Percentiles rank a stretch among this genome's conserved stretches.
Conservation (phyloP, 139 green algal genomes). For the Gonium pectorale region DNA sequence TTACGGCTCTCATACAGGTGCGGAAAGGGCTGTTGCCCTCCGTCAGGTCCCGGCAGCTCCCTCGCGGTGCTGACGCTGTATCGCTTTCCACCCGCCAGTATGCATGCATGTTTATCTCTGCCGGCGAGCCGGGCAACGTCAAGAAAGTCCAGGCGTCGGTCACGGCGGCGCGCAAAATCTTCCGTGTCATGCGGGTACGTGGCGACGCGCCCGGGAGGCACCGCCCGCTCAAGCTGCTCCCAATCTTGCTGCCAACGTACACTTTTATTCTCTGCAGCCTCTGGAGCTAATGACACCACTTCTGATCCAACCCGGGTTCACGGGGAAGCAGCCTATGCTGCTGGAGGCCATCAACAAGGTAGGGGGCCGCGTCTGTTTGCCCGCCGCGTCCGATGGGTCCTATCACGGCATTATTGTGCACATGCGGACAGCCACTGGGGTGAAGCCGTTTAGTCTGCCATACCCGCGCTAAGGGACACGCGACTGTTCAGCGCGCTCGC, state of each 20-base stretch:
- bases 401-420: no score
- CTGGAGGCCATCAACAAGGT: constrained; percentile 88
- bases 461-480: no score
- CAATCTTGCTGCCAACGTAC: no score
- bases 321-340: constrained; percentile 71
- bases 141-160: constrained; percentile 92
- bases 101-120: constrained; percentile 89
- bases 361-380: background rate
- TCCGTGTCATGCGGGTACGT: constrained; percentile 85
- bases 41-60: background rate
- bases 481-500: no score
- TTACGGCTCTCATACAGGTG: constrained; percentile 91
- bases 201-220: no score
- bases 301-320: constrained; percentile 75
- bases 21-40: background rate
- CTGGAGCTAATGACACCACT: constrained; percentile 84
- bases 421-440: no score
- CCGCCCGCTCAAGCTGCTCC: background rate
- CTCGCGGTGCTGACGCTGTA: background rate
- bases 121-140: constrained; percentile 84
- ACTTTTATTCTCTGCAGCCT: constrained; percentile 64
- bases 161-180: constrained; percentile 91
- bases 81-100: constrained; percentile 72
- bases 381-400: no score
- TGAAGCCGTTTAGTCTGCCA: no score